Base-by-base conservation (phyloP, 768 basidiomycete species). In the Kondoa subrosea region DNA sequence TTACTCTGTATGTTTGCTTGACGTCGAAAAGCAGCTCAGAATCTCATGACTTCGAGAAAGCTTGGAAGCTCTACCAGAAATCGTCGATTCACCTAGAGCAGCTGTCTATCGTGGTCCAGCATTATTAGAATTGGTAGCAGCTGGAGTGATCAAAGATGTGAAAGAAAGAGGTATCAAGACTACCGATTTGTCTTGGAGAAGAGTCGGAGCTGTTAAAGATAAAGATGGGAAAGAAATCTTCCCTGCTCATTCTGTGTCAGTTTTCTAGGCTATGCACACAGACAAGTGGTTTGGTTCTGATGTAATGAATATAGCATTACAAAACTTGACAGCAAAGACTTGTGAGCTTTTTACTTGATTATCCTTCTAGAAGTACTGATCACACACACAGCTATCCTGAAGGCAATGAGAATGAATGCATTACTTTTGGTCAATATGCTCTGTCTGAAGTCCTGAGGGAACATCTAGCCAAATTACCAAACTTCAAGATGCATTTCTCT, bases 31-130 rank as follows among this genome's bases (percentile, higher is more conserved):
- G 12, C 8, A 8, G 12, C 40, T 50, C 40, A 50, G 40, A 21
- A 8, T 50, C 12, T 8, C 21, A 8, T 50, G 12, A 50, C 8
- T 50, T 8, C 40, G n/a, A n/a, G n/a, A 50, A 8, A 50, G 40
- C 8, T 25, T 61, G 59, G 59, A 61, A 32, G 31, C 26, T 27
- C 31, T 61, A 4, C 59, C 59, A 8, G 59, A 27, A 16, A 27
- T 61, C 8, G 26, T 32, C 26, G 59, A 61, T 61, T 27, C 59
- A 27, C 59, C 59, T 27, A 8, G 59, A 27, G 59, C 59, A 12
- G 59, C 59, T 27, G 59, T 61, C 8, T 61, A 61, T n/a, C 59
- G 59, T 32, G 59, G 59, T 32, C 59, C 59, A 12, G 59, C 59
- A 4, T 27, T 61, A 25, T n/a, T 61, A 4, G 59, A 61, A 32